Conservation (phyloP, 1,284 basidiomycete genomes). For the Violaceomyces palustris region DNA sequence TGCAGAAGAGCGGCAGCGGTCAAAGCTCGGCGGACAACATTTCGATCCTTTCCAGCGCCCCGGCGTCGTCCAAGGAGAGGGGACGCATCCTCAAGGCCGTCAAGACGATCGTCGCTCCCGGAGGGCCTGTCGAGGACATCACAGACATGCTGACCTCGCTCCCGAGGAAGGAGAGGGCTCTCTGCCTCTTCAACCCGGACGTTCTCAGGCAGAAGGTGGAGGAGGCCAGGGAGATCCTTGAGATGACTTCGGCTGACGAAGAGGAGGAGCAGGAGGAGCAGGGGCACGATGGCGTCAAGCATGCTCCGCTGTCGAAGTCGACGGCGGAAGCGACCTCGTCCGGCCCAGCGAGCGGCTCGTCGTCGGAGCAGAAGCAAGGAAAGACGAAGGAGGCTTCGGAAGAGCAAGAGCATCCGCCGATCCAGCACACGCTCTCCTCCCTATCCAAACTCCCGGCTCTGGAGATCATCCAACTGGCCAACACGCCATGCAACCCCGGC, state of each 20-base stretch:
- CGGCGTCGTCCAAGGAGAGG: constrained; percentile 49
- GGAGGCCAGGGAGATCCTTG: constrained; percentile 69
- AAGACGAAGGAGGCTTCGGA: no score
- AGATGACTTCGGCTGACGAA: constrained; percentile 63
- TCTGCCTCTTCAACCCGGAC: constrained; percentile 82
- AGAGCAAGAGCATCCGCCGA: no score
- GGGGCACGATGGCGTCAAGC: no score
- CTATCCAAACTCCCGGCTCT: constrained; percentile 64
- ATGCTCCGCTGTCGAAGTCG: no score
- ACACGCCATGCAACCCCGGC: constrained; percentile 34
- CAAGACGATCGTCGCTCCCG: constrained; percentile 11
- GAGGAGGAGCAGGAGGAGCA: constrained; percentile 53
- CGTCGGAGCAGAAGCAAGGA: no score
- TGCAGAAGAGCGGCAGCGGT: background rate
- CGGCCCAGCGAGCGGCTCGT: no score
- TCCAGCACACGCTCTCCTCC: constrained; percentile 52
- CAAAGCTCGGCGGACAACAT: constrained; percentile 11
- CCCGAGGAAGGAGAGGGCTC: constrained; percentile 77
- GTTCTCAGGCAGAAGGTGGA: constrained; percentile 70
- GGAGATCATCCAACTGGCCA: constrained; percentile 63
- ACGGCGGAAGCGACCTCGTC: no score
- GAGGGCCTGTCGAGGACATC: constrained; percentile 40
- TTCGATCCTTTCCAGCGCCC: constrained; percentile 18
- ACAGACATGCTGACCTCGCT: constrained; percentile 75
- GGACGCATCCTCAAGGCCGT: constrained; percentile 67